Base-by-base conservation (phyloP, 2,329 filamentous ascomycete species). In the Elsinoe fawcettii region DNA sequence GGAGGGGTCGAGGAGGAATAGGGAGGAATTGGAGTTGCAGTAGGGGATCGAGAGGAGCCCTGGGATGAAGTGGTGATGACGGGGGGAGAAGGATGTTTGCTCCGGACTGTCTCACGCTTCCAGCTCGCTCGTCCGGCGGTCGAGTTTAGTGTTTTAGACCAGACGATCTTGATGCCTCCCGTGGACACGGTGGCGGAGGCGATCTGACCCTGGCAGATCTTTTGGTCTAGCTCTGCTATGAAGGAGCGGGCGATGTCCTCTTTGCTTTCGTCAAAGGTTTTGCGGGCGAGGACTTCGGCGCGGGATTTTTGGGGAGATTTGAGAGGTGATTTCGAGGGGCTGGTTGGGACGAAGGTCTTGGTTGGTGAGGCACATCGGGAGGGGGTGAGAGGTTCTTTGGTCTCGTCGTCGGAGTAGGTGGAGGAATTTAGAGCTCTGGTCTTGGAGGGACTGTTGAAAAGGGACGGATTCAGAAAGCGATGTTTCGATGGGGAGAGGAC, bases 131-230 rank as follows among this genome's bases (percentile, higher is more conserved):
- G 70, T 34, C 88, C 88, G 12, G 88, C 88, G 0, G 88, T 92
- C 1, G 86, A 87, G 66, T 86, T 87, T 54, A 93, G 80, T n/a
- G 82, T 88, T 63, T 86, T 88, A 60, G 79, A 84, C 88, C 88
- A 93, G 43, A 81, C 71, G 36, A 92, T 76, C 57, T 80, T 80
- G 47, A 92, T 78, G 1, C 88, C 88, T 16, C 88, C 87, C 0
- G 86, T 87, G 0, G 76, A 71, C 1, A 76, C 74, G 0, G 86
- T 77, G 18, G 90, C 74, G 22, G 75, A 64, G 1, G 74, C 68
- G 6, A 93, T 79, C 60, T 77, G 73, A 7, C 85, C 83, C 2
- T 75, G 64, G 0, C 85, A 84, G 63, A 92, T 81, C 37, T 72
- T 75, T 0, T 67, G 64, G 68, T 93, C 88, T n/a, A 93, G 80